These are phyloP conservation scores for Saturnispora besseyi DNA, from an alignment of 805 yeast species.

Conservation along the genomic window DNA sequence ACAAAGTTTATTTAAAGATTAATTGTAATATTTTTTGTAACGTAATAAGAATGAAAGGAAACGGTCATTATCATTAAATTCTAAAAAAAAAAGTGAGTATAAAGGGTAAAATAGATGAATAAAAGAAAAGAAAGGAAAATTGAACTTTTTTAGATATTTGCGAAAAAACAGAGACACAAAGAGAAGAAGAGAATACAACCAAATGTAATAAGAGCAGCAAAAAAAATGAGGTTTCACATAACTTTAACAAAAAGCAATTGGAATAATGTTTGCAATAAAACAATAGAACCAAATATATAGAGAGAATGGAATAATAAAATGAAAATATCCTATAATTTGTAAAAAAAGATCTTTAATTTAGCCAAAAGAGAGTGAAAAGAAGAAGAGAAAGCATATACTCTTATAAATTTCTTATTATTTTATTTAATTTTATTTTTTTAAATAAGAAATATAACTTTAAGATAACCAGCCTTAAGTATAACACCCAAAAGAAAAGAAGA, in stretches of 20 bases:
- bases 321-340: neutral
- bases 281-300: neutral
- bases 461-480: slow-evolving; percentile 9
- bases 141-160: neutral
- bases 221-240: neutral
- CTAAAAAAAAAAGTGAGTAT: neutral
- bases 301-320: neutral
- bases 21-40: neutral
- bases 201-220: neutral
- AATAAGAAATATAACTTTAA: neutral
- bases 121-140: neutral
- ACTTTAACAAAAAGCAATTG: neutral
- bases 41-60: neutral
- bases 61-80: slow-evolving; percentile 4
- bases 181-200: neutral
- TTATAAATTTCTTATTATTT: neutral
- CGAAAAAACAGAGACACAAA: neutral
- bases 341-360: slow-evolving; percentile 4
- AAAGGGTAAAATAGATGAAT: neutral
- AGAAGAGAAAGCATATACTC: neutral
- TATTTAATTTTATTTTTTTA: neutral
- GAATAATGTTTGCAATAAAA: neutral
- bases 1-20: slow-evolving; percentile 49
- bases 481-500: slow-evolving; percentile 1
- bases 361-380: neutral